phyloP scores from a whole-genome alignment of 2,329 filamentous ascomycete species.

The Furcasterigmium sp. region DNA sequence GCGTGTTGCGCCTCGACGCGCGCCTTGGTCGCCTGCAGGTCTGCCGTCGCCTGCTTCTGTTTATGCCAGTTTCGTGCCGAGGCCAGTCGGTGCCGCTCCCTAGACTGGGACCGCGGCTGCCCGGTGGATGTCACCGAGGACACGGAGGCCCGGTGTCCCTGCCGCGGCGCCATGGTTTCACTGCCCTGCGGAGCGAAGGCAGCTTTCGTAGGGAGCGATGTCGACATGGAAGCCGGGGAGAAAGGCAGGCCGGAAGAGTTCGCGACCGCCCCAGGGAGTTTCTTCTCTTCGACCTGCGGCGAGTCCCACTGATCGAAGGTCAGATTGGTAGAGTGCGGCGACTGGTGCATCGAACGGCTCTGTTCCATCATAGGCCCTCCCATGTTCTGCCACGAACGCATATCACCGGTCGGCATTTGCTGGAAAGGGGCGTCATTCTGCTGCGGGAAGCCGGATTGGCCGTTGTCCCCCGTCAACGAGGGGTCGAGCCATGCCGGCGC shows the following conservation, averaged over 20 bases:
- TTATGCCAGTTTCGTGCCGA: slow-evolving; percentile 11
- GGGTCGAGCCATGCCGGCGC: background rate
- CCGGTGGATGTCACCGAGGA: background rate
- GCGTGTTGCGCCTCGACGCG: slow-evolving; percentile 3
- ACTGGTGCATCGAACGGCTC: background rate
- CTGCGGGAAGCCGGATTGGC: background rate
- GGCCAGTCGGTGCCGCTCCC: slow-evolving; percentile 7
- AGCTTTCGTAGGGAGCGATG: too few relatives aligned
- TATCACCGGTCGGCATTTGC: too few relatives aligned
- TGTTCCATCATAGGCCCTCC: background rate
- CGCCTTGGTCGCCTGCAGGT: slow-evolving; percentile 3
- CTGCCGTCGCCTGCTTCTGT: slow-evolving; percentile 5
- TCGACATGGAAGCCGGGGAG: too few relatives aligned
- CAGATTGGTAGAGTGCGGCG: background rate
- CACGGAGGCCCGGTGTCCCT: background rate
- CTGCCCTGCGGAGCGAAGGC: too few relatives aligned
- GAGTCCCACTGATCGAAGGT: background rate
- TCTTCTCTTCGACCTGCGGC: too few relatives aligned
- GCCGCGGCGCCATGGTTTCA: too few relatives aligned
- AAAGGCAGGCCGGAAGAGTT: too few relatives aligned
- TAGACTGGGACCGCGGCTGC: background rate
- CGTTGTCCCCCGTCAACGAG: background rate
- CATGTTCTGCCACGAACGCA: background rate
- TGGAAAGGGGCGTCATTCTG: background rate
- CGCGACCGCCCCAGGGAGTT: too few relatives aligned